phyloP scores from a whole-genome alignment of 768 basidiomycete genomes.

The Pleurotus sapidus region DNA sequence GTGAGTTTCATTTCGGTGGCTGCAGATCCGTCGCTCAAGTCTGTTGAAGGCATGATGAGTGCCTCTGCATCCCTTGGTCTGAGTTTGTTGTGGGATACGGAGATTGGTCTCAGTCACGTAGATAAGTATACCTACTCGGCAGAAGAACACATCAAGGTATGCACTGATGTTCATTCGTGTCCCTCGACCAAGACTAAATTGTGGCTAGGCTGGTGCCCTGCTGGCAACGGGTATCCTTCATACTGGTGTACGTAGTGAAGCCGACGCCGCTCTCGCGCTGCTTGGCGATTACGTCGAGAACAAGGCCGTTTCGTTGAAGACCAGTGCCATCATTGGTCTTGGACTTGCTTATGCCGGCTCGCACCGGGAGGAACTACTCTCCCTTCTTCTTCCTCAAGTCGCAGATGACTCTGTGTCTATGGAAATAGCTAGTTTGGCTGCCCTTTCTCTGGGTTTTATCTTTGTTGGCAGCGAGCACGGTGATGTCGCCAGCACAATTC shows the following conservation, averaged over 20 bases:
- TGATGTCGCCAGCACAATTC: slow-evolving; percentile 83
- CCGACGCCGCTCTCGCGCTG: slow-evolving; percentile 88
- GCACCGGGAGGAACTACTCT: slow-evolving; percentile 80
- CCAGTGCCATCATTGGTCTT: slow-evolving; percentile 87
- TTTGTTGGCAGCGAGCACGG: slow-evolving; percentile 95
- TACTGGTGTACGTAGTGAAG: slow-evolving; percentile 85
- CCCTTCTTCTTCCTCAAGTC: slow-evolving; percentile 75
- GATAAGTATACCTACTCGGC: slow-evolving; percentile 97
- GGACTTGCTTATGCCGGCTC: slow-evolving; percentile 96
- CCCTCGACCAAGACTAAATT: background rate
- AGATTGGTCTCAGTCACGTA: slow-evolving; percentile 88
- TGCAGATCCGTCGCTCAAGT: too few species aligned
- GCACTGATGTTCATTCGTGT: background rate
- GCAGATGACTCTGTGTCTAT: slow-evolving; percentile 81
- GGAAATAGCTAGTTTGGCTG: slow-evolving; percentile 85
- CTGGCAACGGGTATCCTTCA: slow-evolving; percentile 94
- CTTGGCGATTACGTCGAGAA: slow-evolving; percentile 89
- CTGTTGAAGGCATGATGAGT: slow-evolving; percentile 80
- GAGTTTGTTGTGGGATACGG: slow-evolving; percentile 94
- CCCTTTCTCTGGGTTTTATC: slow-evolving; percentile 89
- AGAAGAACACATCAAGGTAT: slow-evolving; percentile 93
- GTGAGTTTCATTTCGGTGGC: slow-evolving; percentile 32
- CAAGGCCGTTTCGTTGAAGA: slow-evolving; percentile 79
- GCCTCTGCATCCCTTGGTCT: slow-evolving; percentile 94
- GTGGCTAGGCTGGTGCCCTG: slow-evolving; percentile 77